Conservation (phyloP, 2,329 filamentous ascomycete genomes). For the Hypocrella siamensis region DNA sequence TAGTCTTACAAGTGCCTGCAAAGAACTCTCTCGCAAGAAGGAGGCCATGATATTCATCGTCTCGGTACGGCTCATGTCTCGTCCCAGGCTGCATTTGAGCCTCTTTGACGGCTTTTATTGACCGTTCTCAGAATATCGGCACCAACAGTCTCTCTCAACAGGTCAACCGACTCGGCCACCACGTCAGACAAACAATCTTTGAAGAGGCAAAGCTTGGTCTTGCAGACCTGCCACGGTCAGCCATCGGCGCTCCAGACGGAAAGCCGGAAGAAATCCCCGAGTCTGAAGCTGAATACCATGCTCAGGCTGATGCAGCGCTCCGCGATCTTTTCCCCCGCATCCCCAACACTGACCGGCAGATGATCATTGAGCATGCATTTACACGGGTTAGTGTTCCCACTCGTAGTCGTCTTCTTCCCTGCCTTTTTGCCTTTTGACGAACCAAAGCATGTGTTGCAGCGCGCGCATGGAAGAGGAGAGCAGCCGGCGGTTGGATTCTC, state of each 20-base stretch:
- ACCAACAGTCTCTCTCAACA: constrained; percentile 31
- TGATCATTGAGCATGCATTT: constrained; percentile 48
- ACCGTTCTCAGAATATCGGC: constrained; percentile 6
- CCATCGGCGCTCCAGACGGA: constrained; percentile 10
- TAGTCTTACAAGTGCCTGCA: constrained; percentile 42
- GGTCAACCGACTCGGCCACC: constrained; percentile 43
- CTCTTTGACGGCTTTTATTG: no score
- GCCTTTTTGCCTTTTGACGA: constrained; percentile 4
- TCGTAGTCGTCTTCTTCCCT: not conserved
- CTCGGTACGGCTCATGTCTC: constrained; percentile 29
- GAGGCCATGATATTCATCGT: constrained; percentile 53
- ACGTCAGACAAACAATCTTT: constrained; percentile 42
- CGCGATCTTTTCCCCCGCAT: constrained; percentile 50
- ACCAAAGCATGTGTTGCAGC: constrained; percentile 17
- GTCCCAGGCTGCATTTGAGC: no score
- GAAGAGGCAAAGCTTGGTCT: constrained; percentile 30
- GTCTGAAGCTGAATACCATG: constrained; percentile 42
- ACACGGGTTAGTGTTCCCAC: constrained; percentile 32
- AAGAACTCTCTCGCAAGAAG: constrained; percentile 46
- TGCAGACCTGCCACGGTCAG: constrained; percentile 11
- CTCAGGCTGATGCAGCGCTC: constrained; percentile 45
- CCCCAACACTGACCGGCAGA: constrained; percentile 45
- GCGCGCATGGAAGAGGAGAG: constrained; percentile 33
- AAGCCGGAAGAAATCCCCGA: constrained; percentile 43
- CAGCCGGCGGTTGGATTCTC: constrained; percentile 44